phyloP scores from a whole-genome alignment of 192 early-diverging fungal genomes.

The Diversispora epigaea region DNA sequence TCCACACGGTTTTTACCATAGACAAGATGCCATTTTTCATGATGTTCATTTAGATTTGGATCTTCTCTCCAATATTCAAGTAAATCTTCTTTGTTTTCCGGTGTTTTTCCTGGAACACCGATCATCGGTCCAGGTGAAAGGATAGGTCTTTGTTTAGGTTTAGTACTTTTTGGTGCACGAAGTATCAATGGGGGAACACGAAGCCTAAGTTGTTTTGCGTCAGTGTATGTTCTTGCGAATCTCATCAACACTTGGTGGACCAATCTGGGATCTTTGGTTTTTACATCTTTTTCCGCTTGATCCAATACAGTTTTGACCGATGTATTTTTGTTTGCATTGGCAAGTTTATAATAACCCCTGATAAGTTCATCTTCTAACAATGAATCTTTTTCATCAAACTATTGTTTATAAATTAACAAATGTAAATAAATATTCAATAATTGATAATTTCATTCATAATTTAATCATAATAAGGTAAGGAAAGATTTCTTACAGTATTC shows the following conservation, averaged over 20 bases:
- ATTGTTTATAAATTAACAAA: too few relatives aligned
- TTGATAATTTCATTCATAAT: too few relatives aligned
- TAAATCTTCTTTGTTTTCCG: neutral
- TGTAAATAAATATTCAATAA: too few relatives aligned
- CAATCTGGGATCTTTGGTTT: neutral
- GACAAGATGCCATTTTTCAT: slow-evolving; percentile 1
- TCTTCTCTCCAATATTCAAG: neutral
- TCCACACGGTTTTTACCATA: neutral
- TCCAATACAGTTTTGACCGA: neutral
- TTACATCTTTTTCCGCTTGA: neutral
- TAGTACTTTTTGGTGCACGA: neutral
- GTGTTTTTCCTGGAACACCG: neutral
- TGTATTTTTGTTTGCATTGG: too few relatives aligned
- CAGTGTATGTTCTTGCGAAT: neutral
- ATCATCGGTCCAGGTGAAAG: neutral
- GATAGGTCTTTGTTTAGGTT: neutral
- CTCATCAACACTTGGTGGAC: neutral
- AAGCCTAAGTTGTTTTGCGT: neutral
- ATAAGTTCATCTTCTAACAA: too few relatives aligned
- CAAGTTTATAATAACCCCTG: too few relatives aligned
- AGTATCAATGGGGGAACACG: neutral
- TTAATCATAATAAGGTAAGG: too few relatives aligned
- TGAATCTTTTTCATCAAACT: too few relatives aligned
- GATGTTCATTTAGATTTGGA: slow-evolving; percentile 8
- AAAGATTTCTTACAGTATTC: too few relatives aligned